A percentile compares a stretch with the other conserved stretches of the same genome.
Conservation (phyloP, 2,329 filamentous ascomycete genomes). For the Paraphoma chrysanthemicola region DNA sequence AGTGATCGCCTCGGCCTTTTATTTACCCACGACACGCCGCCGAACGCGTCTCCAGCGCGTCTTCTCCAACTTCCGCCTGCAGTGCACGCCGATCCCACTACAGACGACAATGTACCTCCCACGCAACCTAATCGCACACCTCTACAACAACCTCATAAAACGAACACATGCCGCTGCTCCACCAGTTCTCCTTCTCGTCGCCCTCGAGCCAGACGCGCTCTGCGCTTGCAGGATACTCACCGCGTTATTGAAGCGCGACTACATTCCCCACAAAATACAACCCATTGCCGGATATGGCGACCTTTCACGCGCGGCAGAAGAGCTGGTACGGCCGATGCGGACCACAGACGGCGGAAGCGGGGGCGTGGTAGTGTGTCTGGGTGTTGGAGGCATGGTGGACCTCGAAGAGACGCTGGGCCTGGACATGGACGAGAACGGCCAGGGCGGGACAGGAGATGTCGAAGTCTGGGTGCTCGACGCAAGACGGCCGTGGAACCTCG, state of each 20-base stretch:
- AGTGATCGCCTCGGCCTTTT: conserved; percentile 21
- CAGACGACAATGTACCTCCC: conserved; percentile 83
- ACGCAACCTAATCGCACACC: conserved; percentile 83
- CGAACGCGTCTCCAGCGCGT: conserved; percentile 36
- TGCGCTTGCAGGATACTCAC: conserved; percentile 96
- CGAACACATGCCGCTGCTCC: conserved; percentile 89
- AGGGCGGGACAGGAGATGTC: conserved; percentile 75
- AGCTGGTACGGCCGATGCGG: conserved; percentile 86
- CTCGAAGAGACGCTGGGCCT: conserved; percentile 81
- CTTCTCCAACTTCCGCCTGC: conserved; percentile 18
- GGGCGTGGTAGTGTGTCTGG: conserved; percentile 89
- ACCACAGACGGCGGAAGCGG: conserved; percentile 82
- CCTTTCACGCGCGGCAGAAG: conserved; percentile 77
- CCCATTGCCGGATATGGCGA: conserved; percentile 93
- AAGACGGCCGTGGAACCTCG: conserved; percentile 90
- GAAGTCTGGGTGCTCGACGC: conserved; percentile 96
- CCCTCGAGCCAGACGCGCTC: conserved; percentile 92
- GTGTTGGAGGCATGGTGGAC: conserved; percentile 90
- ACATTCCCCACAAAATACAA: conserved; percentile 96
- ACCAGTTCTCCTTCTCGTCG: conserved; percentile 88
- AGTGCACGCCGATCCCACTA: conserved; percentile 17
- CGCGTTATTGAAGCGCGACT: conserved; percentile 92
- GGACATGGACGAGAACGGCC: conserved; percentile 69
- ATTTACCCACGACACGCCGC: conserved; percentile 18
- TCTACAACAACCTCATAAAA: conserved; percentile 87